Evolutionary conservation across 495 filamentous ascomycete species (phyloP), one percentile per base, ranked within the genome.

Genomic region (Talaromyces ruber): DNA sequence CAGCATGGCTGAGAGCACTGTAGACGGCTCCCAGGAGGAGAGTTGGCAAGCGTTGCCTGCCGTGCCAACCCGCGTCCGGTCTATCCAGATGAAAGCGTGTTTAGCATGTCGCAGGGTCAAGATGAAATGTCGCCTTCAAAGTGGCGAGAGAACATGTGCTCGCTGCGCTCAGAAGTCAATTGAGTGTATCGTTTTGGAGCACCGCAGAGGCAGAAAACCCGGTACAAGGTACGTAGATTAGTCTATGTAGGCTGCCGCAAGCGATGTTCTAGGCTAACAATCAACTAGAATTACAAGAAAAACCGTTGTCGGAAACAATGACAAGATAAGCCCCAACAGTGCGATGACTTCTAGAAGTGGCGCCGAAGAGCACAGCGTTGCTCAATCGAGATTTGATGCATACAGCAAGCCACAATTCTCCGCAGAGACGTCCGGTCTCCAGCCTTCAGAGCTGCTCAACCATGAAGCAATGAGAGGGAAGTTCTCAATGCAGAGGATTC

Each of bases 381-480:
- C 34, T 37, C 34, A 16, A 6, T 9, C 34, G 34, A 39, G 34
- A 39, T 16, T 16, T 16, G 34, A 39, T 9, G 3, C 14, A 16
- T 39, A 39, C 34, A 39, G 34, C 34, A 4, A 39, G 34, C 34
- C 34, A 39, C 34, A 39, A 39, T 39, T 14, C 34, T 39, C 34
- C 14, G 34, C 34, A 39, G 34, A 39, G 34, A 39, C 34, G 5
- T 39, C 34, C 12, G 34, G 61, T 29, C 47, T 65, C n/a, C 64
- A 65, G 58, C 64, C 64, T 18, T 47, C 57, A 34, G 64, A 57
- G 6, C 18, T 65, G 12, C 28, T 65, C 22, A 65, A 56, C 21
- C 34, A n/a, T 14, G 34, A 39, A 61, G 62, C 61, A 22, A 67
- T 26, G 63, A 65, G 12, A 63, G 34, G 34, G 9, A 39, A 39